phyloP scores from a whole-genome alignment of 495 filamentous ascomycete genomes.

The Hypoxylon cercidicola region DNA sequence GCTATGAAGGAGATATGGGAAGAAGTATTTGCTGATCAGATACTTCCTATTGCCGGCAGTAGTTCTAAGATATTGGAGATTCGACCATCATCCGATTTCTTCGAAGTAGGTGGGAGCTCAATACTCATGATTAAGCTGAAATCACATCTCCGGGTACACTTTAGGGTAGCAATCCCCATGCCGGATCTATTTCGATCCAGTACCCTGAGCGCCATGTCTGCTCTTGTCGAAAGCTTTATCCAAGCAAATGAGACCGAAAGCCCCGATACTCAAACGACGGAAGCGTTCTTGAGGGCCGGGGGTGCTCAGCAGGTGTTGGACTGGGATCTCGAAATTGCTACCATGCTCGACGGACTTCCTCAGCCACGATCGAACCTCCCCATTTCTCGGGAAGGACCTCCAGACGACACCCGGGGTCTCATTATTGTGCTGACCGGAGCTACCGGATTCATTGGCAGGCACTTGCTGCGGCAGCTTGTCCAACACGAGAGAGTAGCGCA shows the following conservation, averaged over 20 bases:
- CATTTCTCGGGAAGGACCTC: no score
- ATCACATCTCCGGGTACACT: conserved; percentile 14
- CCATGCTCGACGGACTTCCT: no score
- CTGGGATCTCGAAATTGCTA: no score
- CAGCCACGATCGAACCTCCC: no score
- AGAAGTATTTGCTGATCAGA: not conserved
- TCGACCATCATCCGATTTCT: conserved; percentile 39
- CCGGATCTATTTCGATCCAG: conserved; percentile 29
- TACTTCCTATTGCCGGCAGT: no score
- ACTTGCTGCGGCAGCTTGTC: conserved; percentile 21
- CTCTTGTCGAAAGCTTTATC: not conserved
- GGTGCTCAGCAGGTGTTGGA: no score
- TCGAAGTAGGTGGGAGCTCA: conserved; percentile 49
- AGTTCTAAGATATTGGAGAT: no score
- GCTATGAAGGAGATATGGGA: conserved; percentile 1
- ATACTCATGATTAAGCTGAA: conserved; percentile 44
- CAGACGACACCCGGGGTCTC: not conserved
- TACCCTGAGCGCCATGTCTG: conserved; percentile 38
- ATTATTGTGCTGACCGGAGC: conserved; percentile 46
- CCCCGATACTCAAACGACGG: no score
- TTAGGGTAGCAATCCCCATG: not conserved
- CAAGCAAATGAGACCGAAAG: no score
- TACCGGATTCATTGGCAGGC: conserved; percentile 44
- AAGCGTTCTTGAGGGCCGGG: no score
- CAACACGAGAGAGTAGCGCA: not conserved